These are phyloP conservation scores for Ophiostoma montium DNA, from an alignment of 2,329 filamentous ascomycete species.

Conservation along the genomic window DNA sequence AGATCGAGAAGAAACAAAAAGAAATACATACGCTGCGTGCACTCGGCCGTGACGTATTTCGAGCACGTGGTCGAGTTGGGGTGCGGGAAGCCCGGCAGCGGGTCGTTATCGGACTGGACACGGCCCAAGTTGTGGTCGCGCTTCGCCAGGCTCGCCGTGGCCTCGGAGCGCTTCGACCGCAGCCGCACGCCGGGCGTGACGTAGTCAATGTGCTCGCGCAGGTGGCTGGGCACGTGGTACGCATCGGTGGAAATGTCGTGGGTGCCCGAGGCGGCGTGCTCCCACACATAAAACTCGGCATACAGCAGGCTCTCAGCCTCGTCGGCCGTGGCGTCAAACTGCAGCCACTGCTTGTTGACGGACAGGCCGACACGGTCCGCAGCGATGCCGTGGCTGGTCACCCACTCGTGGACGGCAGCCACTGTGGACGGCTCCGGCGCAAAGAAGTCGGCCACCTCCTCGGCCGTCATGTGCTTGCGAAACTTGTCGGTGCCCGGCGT, in stretches of 20 bases:
- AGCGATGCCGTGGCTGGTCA: constrained; percentile 17
- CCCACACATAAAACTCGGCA: constrained; percentile 12
- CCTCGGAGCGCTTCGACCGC: background rate
- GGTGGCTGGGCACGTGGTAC: constrained; percentile 29
- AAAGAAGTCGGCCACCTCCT: constrained; percentile 23
- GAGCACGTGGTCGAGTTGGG: constrained; percentile 8
- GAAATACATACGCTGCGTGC: constrained; percentile 6
- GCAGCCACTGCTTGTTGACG: constrained; percentile 13
- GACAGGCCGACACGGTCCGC: constrained; percentile 2
- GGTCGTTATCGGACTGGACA: background rate
- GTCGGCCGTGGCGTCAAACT: constrained; percentile 13
- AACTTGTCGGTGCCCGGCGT: background rate
- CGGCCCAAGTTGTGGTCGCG: background rate
- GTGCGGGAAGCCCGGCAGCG: background rate
- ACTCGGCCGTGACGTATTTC: constrained; percentile 11
- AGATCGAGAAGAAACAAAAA: background rate
- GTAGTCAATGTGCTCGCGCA: constrained; percentile 37
- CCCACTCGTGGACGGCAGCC: constrained; percentile 20
- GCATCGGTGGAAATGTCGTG: constrained; percentile 4
- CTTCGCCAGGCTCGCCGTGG: background rate
- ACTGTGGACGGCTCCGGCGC: constrained; percentile 20
- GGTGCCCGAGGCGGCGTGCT: constrained; percentile 6
- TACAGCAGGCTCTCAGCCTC: constrained; percentile 13
- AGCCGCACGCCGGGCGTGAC: constrained; percentile 13
- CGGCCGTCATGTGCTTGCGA: constrained; percentile 20